phyloP scores from a whole-genome alignment of 2,329 filamentous ascomycete genomes.

The Verticillium alfalfae region DNA sequence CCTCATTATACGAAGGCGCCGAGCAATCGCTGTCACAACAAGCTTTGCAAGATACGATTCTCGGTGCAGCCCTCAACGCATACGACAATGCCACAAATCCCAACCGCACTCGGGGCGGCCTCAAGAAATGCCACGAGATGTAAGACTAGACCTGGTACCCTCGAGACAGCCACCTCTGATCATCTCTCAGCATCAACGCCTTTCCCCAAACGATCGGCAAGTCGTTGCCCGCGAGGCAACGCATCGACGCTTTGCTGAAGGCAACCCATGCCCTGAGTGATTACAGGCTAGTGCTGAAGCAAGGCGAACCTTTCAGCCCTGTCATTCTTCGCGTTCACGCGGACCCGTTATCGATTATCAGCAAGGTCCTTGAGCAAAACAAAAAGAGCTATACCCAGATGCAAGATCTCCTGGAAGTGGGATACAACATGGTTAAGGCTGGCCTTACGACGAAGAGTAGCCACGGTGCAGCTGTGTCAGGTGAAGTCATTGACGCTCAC shows the following conservation, averaged over 20 bases:
- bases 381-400: constrained; percentile 67
- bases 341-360: constrained; percentile 69
- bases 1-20: constrained; percentile 53
- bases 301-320: constrained; percentile 74
- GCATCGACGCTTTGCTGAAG: constrained; percentile 59
- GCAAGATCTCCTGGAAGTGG: constrained; percentile 67
- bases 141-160: constrained; percentile 28
- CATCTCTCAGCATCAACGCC: constrained; percentile 47
- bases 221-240: constrained; percentile 43
- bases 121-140: constrained; percentile 76
- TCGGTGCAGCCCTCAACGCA: constrained; percentile 59
- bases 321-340: constrained; percentile 71
- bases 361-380: constrained; percentile 72
- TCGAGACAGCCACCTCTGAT: constrained; percentile 12
- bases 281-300: constrained; percentile 72
- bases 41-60: constrained; percentile 53
- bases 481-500: neutral
- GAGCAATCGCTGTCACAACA: constrained; percentile 42
- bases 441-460: constrained; percentile 35
- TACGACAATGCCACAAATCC: constrained; percentile 83
- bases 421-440: constrained; percentile 58
- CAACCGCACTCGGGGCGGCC: constrained; percentile 67
- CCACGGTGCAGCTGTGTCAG: neutral
- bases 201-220: constrained; percentile 54
- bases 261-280: constrained; percentile 72